Base-by-base conservation (phyloP, 2,329 filamentous ascomycete species). In the Fusarium sambucinum region DNA sequence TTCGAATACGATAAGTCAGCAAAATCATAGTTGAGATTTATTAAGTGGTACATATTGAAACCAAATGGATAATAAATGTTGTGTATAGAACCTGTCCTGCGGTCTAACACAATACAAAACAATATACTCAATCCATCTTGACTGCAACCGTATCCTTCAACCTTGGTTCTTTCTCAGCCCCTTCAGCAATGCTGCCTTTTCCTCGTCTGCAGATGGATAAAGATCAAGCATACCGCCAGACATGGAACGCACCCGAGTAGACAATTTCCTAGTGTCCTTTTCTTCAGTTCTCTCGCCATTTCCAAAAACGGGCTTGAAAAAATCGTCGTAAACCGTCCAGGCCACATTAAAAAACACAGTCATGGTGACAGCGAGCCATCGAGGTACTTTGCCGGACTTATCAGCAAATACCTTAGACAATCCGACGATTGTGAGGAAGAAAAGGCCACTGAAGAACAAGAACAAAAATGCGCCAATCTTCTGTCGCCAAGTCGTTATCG, bases 251-350 rank as follows among this genome's bases (percentile, higher is more conserved):
- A 52, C 66, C 19, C 63, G 38, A 30, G 32, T 32, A 7, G 54
- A 47, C 7, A 47, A 7, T 30, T 38, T 58, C 16, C 41, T 66
- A 7, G 67, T 70, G 2, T 73, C 67, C 11, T 70, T 66, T 32
- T 77, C 76, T 32, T 78, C 68, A 5, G 88, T 90, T 72, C 86
- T 87, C 83, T 98, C 95, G 0, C 96, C 96, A 75, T 98, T 92
- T 1, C 95, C 95, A 82, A 96, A 97, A 0, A 90, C 40, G 1
- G 79, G 81, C 77, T 88, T 90, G 69, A 83, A 76, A 4, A 83
- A 75, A 3, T 29, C 30, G 52, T 86, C 84, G 50, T 87, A 85
- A 5, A 64, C 69, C 60, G 77, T 70, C 85, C 85, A 87, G 12
- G 81, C 61, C 5, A 79, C 13, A 17, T 80, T 83, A 60, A 91